These are phyloP conservation scores for Aspergillus felis DNA, from an alignment of 2,329 filamentous ascomycete genomes.

Conservation along the genomic window DNA sequence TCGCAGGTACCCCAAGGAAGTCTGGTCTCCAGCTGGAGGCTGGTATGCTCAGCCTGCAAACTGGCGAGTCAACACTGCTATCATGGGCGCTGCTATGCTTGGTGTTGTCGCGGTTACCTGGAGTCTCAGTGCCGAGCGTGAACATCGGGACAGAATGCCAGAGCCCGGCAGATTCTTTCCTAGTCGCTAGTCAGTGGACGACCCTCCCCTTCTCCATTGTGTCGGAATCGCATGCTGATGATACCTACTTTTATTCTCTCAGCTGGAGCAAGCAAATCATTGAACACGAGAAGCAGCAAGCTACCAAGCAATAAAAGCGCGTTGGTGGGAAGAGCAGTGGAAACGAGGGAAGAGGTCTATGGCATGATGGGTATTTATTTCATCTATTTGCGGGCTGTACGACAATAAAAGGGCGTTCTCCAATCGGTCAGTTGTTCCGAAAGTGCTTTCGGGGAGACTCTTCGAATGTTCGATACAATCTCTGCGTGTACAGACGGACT, in stretches of 20 bases:
- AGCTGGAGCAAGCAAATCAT: conserved; percentile 71
- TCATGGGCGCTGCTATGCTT: conserved; percentile 65
- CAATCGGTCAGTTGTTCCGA: conserved; percentile 34
- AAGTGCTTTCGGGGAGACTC: conserved; percentile 36
- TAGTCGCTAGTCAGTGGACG: conserved; percentile 68
- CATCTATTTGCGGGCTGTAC: conserved; percentile 34
- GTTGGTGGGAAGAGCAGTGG: conserved; percentile 3
- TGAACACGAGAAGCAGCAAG: conserved; percentile 58
- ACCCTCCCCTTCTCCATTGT: conserved; percentile 3
- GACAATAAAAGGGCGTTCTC: conserved; percentile 37
- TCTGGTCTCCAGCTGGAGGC: conserved; percentile 97
- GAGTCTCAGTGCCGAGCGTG: conserved; percentile 69
- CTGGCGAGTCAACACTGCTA: conserved; percentile 87
- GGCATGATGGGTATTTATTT: conserved; percentile 28
- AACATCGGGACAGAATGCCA: conserved; percentile 71
- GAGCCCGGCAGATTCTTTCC: conserved; percentile 75
- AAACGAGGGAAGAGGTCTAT: conserved; percentile 17
- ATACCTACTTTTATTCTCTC: conserved; percentile 8
- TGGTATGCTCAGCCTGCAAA: conserved; percentile 95
- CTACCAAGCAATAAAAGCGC: conserved; percentile 36
- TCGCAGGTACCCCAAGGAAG: conserved; percentile 88
- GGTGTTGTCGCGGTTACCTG: conserved; percentile 66
- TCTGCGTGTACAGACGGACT: conserved; percentile 42
- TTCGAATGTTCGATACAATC: conserved; percentile 37
- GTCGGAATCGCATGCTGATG: conserved; percentile 14